Evolutionary conservation across 495 filamentous ascomycete species (phyloP).

Genomic region (Penicillium malachiteum): DNA sequence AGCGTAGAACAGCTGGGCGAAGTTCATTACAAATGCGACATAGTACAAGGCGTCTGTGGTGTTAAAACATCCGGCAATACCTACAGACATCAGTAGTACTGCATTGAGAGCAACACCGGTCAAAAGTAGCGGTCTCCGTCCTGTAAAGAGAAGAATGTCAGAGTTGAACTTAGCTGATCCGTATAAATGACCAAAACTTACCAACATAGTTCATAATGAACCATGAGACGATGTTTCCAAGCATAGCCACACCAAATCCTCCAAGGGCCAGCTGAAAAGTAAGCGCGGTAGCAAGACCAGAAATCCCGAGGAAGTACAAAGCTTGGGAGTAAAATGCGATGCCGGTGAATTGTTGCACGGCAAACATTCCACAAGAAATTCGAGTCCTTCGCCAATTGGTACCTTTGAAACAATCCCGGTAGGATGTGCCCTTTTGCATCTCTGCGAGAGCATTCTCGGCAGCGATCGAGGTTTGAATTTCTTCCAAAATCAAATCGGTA

Average conservation of each 20-base stretch:
- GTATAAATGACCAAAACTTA: not conserved
- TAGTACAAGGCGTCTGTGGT: conserved; percentile 3
- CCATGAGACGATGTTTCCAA: conserved; percentile 12
- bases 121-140: conserved; percentile 3
- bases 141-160: not conserved
- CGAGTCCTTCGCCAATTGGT: conserved; percentile 10
- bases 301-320: conserved; percentile 11
- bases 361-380: conserved; percentile 13
- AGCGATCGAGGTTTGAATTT: not conserved
- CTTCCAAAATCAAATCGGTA: not conserved
- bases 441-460: not conserved
- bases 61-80: conserved; percentile 6
- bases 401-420: conserved; percentile 2
- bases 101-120: conserved; percentile 1
- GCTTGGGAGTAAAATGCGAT: conserved; percentile 11
- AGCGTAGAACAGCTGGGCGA: conserved; percentile 6
- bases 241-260: conserved; percentile 7
- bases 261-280: conserved; percentile 7
- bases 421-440: not conserved
- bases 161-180: too few species aligned
- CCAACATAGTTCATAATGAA: conserved; percentile 9
- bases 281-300: not conserved
- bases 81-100: conserved; percentile 1
- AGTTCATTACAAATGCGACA: conserved; percentile 9
- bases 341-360: conserved; percentile 8